Evolutionary conservation across 2,329 filamentous ascomycete species (phyloP).

Genomic region (Geoglossum cookeanum): DNA sequence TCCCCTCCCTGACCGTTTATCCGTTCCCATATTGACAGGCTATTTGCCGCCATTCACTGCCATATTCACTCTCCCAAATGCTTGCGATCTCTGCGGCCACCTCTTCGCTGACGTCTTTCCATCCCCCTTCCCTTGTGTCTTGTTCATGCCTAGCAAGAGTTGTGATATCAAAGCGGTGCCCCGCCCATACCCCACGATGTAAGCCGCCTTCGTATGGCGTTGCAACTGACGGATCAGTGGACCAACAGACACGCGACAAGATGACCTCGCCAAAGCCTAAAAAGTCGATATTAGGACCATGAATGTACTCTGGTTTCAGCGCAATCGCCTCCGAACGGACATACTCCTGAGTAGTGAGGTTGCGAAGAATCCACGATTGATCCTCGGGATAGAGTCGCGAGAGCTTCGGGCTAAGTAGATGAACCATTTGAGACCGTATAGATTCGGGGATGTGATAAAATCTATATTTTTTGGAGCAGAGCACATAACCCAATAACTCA

Average conservation of each 20-base stretch:
- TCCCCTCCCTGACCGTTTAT: no score
- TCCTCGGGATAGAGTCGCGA: constrained; percentile 13
- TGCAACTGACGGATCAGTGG: neutral
- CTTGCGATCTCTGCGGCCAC: neutral
- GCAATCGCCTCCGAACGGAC: constrained; percentile 16
- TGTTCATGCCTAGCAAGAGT: neutral
- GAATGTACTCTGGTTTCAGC: constrained; percentile 13
- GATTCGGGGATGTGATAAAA: neutral
- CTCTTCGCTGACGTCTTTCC: neutral
- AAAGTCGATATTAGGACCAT: constrained; percentile 14
- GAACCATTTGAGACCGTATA: constrained; percentile 8
- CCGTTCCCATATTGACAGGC: no score
- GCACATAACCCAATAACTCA: neutral
- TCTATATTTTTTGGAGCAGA: constrained; percentile 1
- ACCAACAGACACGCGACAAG: constrained; percentile 1
- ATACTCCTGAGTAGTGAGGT: constrained; percentile 17
- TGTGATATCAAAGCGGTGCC: constrained; percentile 1
- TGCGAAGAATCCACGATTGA: constrained; percentile 17
- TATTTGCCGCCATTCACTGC: neutral
- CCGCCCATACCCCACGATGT: neutral
- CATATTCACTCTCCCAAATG: neutral
- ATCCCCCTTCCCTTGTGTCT: neutral
- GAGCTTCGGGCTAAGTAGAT: constrained; percentile 9
- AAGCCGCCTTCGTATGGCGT: neutral
- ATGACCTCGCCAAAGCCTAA: constrained; percentile 3